These are phyloP conservation scores for Oxyria digyna DNA, from an alignment of 148 eudicot species.

Conservation along the genomic window DNA sequence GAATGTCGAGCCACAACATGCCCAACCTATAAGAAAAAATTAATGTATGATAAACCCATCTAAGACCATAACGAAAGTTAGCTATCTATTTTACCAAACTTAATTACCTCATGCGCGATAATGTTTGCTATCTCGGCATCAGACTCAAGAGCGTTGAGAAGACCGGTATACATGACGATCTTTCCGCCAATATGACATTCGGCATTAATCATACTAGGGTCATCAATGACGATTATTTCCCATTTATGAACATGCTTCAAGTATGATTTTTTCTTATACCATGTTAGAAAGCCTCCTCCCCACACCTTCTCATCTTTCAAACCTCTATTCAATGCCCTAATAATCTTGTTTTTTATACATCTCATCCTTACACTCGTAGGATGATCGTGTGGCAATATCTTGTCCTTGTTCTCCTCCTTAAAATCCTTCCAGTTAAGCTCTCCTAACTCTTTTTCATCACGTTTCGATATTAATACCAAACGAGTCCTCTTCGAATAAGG, in stretches of 20 bases:
- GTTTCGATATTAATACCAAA: neutral
- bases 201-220: neutral
- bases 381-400: neutral
- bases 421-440: neutral
- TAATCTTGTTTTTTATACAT: neutral
- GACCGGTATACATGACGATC: neutral
- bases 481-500: neutral
- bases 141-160: neutral
- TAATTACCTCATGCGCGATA: no score
- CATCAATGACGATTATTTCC: neutral
- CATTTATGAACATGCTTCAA: neutral
- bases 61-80: no score
- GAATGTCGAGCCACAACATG: no score
- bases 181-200: neutral
- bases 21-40: no score
- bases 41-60: no score
- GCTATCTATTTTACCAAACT: no score
- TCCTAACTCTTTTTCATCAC: neutral
- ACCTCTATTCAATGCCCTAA: neutral
- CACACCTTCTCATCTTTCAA: neutral
- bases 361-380: neutral
- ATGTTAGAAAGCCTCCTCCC: neutral
- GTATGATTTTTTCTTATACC: neutral
- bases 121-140: neutral
- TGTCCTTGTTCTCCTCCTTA: neutral